A percentile compares a stretch with the other conserved stretches of the same genome.
Evolutionary conservation across 2,329 filamentous ascomycete species (phyloP).

Genomic region (Paraphaeosphaeria sporulosa): DNA sequence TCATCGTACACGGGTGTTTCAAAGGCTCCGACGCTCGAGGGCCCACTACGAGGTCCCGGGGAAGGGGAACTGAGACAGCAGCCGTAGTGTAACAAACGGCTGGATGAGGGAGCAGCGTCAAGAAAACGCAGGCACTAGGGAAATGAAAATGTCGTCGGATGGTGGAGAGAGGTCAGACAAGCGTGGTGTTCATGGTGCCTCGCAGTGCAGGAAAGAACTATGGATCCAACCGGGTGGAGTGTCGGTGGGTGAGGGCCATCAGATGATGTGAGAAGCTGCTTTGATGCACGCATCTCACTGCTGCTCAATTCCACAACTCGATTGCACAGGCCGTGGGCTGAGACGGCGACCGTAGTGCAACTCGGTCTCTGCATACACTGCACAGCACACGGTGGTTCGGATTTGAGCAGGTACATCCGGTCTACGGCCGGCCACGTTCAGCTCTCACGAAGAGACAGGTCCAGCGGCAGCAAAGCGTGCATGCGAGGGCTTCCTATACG

Average conservation of each 20-base stretch:
- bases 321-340: too few species aligned
- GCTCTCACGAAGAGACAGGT: neutral
- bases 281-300: too few species aligned
- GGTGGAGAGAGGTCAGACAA: neutral
- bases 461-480: neutral
- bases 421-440: neutral
- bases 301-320: too few species aligned
- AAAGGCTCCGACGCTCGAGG: conserved; percentile 3
- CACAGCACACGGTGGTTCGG: neutral
- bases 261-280: too few species aligned
- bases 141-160: neutral
- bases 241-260: too few species aligned
- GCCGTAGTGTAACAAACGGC: neutral
- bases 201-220: too few species aligned
- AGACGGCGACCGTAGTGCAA: too few species aligned
- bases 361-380: neutral
- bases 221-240: too few species aligned
- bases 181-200: neutral
- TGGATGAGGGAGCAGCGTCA: neutral
- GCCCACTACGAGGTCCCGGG: neutral
- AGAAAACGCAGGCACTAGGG: neutral
- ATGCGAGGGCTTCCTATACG: too few species aligned
- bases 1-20: conserved; percentile 9
- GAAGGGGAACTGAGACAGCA: neutral
- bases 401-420: neutral